Conservation (phyloP, 371 early-diverging fungal genomes). For the Dinochytrium kinnereticum region DNA sequence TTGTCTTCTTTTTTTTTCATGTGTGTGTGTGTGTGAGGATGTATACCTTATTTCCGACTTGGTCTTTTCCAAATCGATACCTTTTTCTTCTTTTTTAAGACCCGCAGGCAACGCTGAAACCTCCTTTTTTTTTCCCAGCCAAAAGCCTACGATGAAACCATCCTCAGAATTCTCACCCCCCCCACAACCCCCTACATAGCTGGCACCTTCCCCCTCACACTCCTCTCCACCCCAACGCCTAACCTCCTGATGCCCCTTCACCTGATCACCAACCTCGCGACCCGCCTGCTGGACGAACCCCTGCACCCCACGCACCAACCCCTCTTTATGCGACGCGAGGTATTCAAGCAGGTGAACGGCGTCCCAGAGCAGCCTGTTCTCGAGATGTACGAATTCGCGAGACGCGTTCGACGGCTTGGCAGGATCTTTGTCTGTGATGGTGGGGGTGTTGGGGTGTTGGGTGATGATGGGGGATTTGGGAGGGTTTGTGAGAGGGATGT, state of each 20-base stretch:
- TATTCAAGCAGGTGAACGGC: neutral
- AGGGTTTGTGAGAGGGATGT: neutral
- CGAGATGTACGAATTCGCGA: constrained; percentile 8
- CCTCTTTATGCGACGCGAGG: neutral
- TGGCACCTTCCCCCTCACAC: constrained; percentile 1
- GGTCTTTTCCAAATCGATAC: neutral
- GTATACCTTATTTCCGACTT: neutral
- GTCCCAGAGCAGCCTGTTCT: constrained; percentile 13
- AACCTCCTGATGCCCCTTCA: neutral
- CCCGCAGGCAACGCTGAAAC: neutral
- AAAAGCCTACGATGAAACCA: neutral
- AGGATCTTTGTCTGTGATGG: neutral
- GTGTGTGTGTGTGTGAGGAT: too few species aligned
- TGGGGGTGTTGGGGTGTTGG: constrained; percentile 13
- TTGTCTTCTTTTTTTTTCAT: too few species aligned
- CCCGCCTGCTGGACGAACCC: constrained; percentile 6
- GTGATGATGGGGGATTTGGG: neutral
- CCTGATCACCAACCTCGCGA: neutral
- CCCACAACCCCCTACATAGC: neutral
- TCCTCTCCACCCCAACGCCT: too few species aligned
- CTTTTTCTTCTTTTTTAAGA: neutral
- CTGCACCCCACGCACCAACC: constrained; percentile 8
- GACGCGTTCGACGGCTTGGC: constrained; percentile 1
- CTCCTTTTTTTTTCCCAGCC: constrained; percentile 8
- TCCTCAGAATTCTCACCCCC: neutral